Evolutionary conservation across 805 yeast species (phyloP), one percentile per base, ranked within the genome.

Genomic region (Metschnikowia continentalis): DNA sequence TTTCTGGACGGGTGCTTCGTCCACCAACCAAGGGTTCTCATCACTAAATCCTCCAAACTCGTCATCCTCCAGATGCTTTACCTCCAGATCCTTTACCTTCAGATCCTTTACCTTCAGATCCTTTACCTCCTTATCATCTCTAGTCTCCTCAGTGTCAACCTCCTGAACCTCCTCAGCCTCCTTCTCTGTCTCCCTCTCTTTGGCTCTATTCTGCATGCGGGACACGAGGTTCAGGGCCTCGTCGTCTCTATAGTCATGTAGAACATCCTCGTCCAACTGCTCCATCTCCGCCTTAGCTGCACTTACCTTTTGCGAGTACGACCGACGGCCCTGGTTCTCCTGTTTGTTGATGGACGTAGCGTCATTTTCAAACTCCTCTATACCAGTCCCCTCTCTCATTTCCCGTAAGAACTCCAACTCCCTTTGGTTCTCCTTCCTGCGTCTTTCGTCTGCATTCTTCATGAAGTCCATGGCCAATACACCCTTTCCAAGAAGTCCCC

Each of bases 401-500:
- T 57, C 64, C 56, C 79, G 79, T 50, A 89, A 62, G 44, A 74
- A 72, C 52, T 75, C 78, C 40, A 83, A 65, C 32, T 78, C 77
- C 52, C 76, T 74, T 47, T 75, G 68, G 65, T 89, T 91, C 40
- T 77, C 82, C 48, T 78, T 76, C 52, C 75, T 78, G 54, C 81
- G 80, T 57, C 84, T 78, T 50, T 83, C 84, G 54, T 86, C 96
- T 1, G 98, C 98, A 53, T 86, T 86, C 57, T 78, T 84, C 98
- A 92, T 92, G 67, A 92, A 92, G 58, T 91, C 96, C 98, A 94
- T 94, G 45, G 83, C 86, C 78, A 92, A 71, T 19, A 92, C 84
- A 49, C 98, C 97, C 67, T 91, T 92, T 19, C 94, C 91, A n/a
- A 84, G 66, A 42, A 74, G 77, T 8, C 53, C 54, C 22, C 65